A percentile compares a stretch with the other conserved stretches of the same genome.
Evolutionary conservation across 345 rosid species (phyloP).

Genomic region (Ailanthus altissimus): DNA sequence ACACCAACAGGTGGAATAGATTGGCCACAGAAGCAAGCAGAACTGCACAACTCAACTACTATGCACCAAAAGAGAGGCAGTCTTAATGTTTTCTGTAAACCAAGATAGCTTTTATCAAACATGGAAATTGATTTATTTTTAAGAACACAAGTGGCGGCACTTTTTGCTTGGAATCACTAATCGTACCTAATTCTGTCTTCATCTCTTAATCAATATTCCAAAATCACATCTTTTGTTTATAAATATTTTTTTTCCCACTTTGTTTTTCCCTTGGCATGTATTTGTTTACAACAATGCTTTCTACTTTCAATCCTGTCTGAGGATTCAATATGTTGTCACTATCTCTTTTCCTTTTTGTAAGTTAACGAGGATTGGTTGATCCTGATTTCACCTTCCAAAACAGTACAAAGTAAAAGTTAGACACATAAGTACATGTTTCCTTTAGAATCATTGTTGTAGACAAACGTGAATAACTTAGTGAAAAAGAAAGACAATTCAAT

Average conservation of each 20-base stretch:
- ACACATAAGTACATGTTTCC: slow-evolving; percentile 18
- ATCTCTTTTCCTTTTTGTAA: slow-evolving; percentile 24
- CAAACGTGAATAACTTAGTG: slow-evolving; percentile 13
- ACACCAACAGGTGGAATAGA: not conserved
- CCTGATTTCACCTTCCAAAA: slow-evolving; percentile 25
- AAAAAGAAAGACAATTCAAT: not conserved
- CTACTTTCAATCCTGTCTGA: slow-evolving; percentile 17
- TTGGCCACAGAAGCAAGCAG: not conserved
- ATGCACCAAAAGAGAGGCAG: not conserved
- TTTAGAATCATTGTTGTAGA: slow-evolving; percentile 13
- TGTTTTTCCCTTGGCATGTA: not conserved
- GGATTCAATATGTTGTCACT: slow-evolving; percentile 20
- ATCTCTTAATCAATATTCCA: not conserved
- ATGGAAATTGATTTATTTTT: not conserved
- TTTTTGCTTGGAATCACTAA: not conserved
- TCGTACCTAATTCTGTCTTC: slow-evolving; percentile 15
- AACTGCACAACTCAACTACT: not conserved
- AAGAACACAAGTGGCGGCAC: not conserved
- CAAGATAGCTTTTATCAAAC: not conserved
- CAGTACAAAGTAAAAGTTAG: slow-evolving; percentile 14
- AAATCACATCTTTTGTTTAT: not conserved
- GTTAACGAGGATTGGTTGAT: slow-evolving; percentile 30
- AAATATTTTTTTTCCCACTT: not conserved
- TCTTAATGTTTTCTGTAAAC: not conserved
- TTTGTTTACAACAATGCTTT: slow-evolving; percentile 7